These are phyloP conservation scores for Epichloe sp. DNA, from an alignment of 2,329 filamentous ascomycete species.

Conservation along the genomic window DNA sequence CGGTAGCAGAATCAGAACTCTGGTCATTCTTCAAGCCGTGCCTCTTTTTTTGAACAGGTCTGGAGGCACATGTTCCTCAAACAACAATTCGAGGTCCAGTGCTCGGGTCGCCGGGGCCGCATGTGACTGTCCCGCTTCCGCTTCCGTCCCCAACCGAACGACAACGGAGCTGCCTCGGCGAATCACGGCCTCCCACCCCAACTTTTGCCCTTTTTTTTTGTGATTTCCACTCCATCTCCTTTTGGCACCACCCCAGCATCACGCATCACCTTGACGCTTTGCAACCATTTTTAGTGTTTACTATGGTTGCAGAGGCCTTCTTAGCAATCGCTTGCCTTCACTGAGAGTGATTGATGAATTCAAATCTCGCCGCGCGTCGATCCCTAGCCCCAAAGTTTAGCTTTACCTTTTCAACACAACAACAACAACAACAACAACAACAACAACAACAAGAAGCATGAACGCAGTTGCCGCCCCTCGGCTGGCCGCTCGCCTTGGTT, in stretches of 20 bases:
- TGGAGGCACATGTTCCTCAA: too few species aligned
- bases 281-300: background rate
- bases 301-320: slow-evolving; percentile 6
- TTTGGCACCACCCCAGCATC: background rate
- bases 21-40: too few species aligned
- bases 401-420: slow-evolving; percentile 4
- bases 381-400: background rate
- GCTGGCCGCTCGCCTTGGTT: slow-evolving; percentile 24
- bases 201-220: slow-evolving; percentile 3
- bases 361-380: background rate
- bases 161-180: slow-evolving; percentile 7
- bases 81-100: too few species aligned
- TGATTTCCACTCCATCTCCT: background rate
- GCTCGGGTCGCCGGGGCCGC: background rate
- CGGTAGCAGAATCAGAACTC: too few species aligned
- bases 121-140: background rate
- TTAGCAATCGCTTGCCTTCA: slow-evolving; percentile 2
- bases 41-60: too few species aligned
- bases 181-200: slow-evolving; percentile 8
- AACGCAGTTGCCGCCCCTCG: slow-evolving; percentile 26
- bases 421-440: slow-evolving; percentile 5
- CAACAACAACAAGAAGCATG: slow-evolving; percentile 17
- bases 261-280: background rate
- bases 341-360: slow-evolving; percentile 6
- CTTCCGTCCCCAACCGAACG: slow-evolving; percentile 5